A percentile compares a stretch with the other conserved stretches of the same genome.
These are phyloP conservation scores for Fusarium oxysporum DNA, from an alignment of 2,329 filamentous ascomycete species.

Conservation along the genomic window DNA sequence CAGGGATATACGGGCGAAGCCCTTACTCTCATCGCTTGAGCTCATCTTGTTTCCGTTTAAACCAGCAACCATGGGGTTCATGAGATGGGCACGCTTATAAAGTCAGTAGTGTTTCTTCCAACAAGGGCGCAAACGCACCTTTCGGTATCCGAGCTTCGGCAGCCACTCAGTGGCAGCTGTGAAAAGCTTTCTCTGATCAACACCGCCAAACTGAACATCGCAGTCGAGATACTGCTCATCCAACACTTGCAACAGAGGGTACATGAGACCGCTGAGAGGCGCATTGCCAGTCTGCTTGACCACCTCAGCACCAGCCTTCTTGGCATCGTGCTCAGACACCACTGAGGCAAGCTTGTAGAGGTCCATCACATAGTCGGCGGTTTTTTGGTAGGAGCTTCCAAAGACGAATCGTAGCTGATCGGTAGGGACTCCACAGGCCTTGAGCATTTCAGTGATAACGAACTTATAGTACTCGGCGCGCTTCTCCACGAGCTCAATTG, in stretches of 20 bases:
- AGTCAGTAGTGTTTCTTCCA: slow-evolving; percentile 9
- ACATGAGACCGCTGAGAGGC: slow-evolving; percentile 65
- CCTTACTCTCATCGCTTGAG: slow-evolving; percentile 72
- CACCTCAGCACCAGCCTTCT: slow-evolving; percentile 91
- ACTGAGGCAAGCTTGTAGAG: slow-evolving; percentile 79
- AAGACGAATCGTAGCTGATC: slow-evolving; percentile 85
- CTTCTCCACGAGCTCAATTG: slow-evolving; percentile 85
- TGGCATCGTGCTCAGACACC: slow-evolving; percentile 82
- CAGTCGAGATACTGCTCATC: slow-evolving; percentile 91
- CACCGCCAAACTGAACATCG: slow-evolving; percentile 86
- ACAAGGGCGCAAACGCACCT: slow-evolving; percentile 52
- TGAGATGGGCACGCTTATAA: slow-evolving; percentile 52
- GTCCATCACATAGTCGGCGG: slow-evolving; percentile 84
- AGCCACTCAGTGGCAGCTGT: slow-evolving; percentile 85
- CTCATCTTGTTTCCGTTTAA: slow-evolving; percentile 89
- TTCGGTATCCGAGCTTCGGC: slow-evolving; percentile 85
- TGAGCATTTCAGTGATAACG: slow-evolving; percentile 78
- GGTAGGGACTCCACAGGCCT: slow-evolving; percentile 81
- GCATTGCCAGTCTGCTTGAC: slow-evolving; percentile 91
- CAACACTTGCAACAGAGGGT: slow-evolving; percentile 77
- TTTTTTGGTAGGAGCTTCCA: slow-evolving; percentile 85
- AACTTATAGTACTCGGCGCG: slow-evolving; percentile 87
- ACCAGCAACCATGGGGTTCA: slow-evolving; percentile 87
- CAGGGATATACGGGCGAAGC: not conserved
- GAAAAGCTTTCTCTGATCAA: slow-evolving; percentile 92